Evolutionary conservation across 192 early-diverging fungal genomes (phyloP).

Genomic region (Coemansia sp.): DNA sequence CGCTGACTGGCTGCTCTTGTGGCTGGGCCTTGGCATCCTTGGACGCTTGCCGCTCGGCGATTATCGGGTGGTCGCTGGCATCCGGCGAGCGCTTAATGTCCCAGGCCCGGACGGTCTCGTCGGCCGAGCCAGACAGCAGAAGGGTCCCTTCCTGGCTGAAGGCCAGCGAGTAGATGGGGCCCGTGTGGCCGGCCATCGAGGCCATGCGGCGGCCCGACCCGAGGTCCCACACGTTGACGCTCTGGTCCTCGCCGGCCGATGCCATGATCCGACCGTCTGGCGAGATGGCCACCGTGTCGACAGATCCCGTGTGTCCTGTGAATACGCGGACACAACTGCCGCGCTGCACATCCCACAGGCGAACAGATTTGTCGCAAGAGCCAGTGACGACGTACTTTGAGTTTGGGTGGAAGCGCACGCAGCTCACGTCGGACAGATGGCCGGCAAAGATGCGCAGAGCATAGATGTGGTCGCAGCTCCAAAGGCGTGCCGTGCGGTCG

Average conservation of each 20-base stretch:
- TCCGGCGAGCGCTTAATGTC: slow-evolving; percentile 63
- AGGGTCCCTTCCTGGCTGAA: slow-evolving; percentile 79
- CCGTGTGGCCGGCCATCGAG: slow-evolving; percentile 78
- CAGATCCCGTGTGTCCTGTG: slow-evolving; percentile 75
- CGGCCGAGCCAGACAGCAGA: slow-evolving; percentile 78
- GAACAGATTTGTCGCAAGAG: slow-evolving; percentile 77
- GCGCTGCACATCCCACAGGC: slow-evolving; percentile 91
- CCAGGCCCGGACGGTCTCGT: slow-evolving; percentile 88
- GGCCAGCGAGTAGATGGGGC: slow-evolving; percentile 72
- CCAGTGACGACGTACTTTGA: slow-evolving; percentile 91
- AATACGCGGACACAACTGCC: slow-evolving; percentile 88
- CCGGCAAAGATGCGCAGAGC: slow-evolving; percentile 97
- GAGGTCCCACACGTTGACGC: slow-evolving; percentile 88
- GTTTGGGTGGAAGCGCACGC: slow-evolving; percentile 95
- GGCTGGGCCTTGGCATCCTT: neutral
- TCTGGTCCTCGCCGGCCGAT: slow-evolving; percentile 64
- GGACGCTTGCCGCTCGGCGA: slow-evolving; percentile 19
- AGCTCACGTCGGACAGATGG: slow-evolving; percentile 93
- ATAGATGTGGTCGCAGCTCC: slow-evolving; percentile 95
- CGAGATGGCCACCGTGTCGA: slow-evolving; percentile 82
- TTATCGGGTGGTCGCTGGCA: slow-evolving; percentile 33
- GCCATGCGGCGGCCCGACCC: slow-evolving; percentile 77
- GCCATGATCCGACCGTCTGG: slow-evolving; percentile 90
- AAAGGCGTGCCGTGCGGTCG: slow-evolving; percentile 91
- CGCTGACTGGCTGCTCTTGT: neutral